Base-by-base conservation (phyloP, 768 basidiomycete genomes). In the Hericium rajendrae region DNA sequence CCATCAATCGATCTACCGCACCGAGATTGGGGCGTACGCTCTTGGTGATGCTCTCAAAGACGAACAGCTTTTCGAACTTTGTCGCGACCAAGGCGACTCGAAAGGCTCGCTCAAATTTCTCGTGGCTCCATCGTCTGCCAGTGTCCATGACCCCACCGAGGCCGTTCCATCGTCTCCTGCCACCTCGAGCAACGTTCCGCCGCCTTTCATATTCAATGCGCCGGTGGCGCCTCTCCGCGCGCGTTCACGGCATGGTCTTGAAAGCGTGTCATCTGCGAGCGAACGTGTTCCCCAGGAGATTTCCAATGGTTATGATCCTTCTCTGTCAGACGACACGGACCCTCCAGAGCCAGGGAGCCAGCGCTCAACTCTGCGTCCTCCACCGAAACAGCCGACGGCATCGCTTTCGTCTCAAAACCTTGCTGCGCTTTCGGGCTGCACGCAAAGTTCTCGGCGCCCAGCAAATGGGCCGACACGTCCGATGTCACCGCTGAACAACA, bases 101-200 rank as follows among this genome's bases (percentile, higher is more conserved):
- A 85, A 78, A 66, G 91, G 91, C 15, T 80, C 82, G 20, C 82
- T 95, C 66, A 94, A 94, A 70, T 86, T 97, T 60, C 77, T 94
- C 57, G 84, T 94, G 26, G 84, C 84, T 43, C 82, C 83, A 66
- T 76, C 77, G 55, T 81, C 77, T 61, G 84, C 78, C 20, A 70
- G 73, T 48, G 85, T 83, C 54, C 85, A 81, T 60, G 87, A 82
- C 61, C 72, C 71, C 6, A 69, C 72, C 3, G 66, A 67, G 6
- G 64, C 73, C 24, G 67, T 70, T 39, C 68, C 73, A 18, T 38
- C 58, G 32, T 54, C 63, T 48, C 71, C 74, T 3, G 69, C 75
- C 5, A 75, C 75, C 11, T 71, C 74, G 53, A 75, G 72, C 67
- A 73, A 78, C 16, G 75, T 80, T 4, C 76, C 78, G 10, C 80